Evolutionary conservation across 2,329 filamentous ascomycete genomes (phyloP), one percentile per base, ranked within the genome.

Genomic region (Colletotrichum chrysophilum): DNA sequence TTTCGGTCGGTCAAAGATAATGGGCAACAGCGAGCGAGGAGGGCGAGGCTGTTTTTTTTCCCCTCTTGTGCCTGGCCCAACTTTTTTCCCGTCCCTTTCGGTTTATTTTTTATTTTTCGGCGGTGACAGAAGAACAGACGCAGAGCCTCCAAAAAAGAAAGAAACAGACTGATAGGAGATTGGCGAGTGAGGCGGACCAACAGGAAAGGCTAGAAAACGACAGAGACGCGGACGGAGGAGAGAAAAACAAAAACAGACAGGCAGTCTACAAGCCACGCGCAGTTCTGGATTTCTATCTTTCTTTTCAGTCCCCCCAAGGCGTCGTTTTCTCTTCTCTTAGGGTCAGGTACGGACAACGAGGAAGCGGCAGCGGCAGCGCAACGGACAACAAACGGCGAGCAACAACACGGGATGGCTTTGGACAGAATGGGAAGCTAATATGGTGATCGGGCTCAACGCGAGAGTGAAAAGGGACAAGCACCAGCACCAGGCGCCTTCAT

Each of bases 401-500:
- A 68, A 55, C 72, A 65, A 48, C 62, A 73, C 36, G 62, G 64
- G 28, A 68, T 34, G 62, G 62, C 56, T 73, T 75, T 62, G 73
- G 62, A 72, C 73, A 66, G 38, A 68, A 75, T 64, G 56, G 73
- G 62, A 75, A 75, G 62, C 73, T 75, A 75, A 67, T 62, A 30
- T 72, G 73, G 69, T 64, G 73, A 75, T 75, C 73, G 69, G 64
- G 73, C 70, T 64, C 62, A 48, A 67, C 69, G 73, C 73, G 62
- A 75, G 69, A 48, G 69, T 67, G 73, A 43, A 75, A 75, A 26
- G 72, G 69, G 69, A 34, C 73, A 75, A 75, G 73, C 73, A 75
- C 69, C 69, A 72, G 38, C 38, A 48, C 18, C 18, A 48, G 43
- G 24, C 72, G 36, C 72, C 72, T 71, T 62, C 61, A 66, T 75